A percentile compares a stretch with the other conserved stretches of the same genome.
phyloP scores from a whole-genome alignment of 371 early-diverging fungal genomes.

The Rhizopus arrhizus region DNA sequence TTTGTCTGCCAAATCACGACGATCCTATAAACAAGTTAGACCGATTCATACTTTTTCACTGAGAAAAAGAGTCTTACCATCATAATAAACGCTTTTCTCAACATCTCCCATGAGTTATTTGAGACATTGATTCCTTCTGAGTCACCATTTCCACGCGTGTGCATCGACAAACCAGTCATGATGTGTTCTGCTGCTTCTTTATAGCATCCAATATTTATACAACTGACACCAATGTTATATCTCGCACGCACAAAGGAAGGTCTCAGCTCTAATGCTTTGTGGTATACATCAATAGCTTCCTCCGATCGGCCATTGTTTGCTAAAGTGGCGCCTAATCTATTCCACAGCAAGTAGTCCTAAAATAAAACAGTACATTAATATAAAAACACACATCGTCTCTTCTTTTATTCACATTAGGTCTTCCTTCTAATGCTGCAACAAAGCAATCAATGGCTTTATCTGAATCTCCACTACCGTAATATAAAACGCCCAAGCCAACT shows the following conservation, averaged over 20 bases:
- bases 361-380: background rate
- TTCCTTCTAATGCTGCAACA: conserved; percentile 83
- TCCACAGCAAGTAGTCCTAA: conserved; percentile 94
- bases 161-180: conserved; percentile 84
- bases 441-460: conserved; percentile 98
- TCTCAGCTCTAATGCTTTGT: conserved; percentile 88
- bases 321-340: conserved; percentile 94
- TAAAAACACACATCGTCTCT: no score
- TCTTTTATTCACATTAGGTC: conserved; percentile 73
- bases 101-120: conserved; percentile 65
- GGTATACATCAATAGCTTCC: conserved; percentile 93
- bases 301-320: conserved; percentile 84
- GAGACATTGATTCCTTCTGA: conserved; percentile 65
- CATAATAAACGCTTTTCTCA: conserved; percentile 65
- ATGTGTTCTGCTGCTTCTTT: conserved; percentile 94
- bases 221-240: conserved; percentile 93
- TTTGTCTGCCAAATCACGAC: conserved; percentile 59
- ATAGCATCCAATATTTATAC: conserved; percentile 91
- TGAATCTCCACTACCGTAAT: conserved; percentile 87
- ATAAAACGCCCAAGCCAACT: conserved; percentile 92
- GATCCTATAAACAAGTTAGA: conserved; percentile 34
- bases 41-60: background rate
- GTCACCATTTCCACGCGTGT: conserved; percentile 56
- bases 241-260: conserved; percentile 95
- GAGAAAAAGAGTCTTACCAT: conserved; percentile 46